phyloP scores from a whole-genome alignment of 768 basidiomycete species.

The Lentinula aciculospora region DNA sequence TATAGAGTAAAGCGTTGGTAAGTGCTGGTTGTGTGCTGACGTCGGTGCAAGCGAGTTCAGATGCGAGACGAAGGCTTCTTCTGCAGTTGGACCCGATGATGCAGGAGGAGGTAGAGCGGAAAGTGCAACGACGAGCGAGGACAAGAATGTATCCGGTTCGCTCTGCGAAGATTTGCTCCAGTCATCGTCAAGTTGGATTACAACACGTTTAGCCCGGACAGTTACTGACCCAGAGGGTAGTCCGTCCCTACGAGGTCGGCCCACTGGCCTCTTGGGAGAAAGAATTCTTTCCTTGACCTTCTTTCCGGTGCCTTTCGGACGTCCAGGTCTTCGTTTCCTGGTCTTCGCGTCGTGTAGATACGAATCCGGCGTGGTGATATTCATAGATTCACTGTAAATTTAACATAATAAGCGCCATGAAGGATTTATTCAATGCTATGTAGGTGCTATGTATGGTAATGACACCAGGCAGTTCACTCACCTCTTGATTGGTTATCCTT shows the following conservation, averaged over 20 bases:
- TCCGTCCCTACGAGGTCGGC: conserved; percentile 77
- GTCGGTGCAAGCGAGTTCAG: conserved; percentile 57
- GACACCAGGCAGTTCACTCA: background rate
- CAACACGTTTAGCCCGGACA: conserved; percentile 21
- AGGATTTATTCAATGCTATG: background rate
- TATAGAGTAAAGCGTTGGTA: conserved; percentile 70
- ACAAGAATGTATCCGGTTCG: conserved; percentile 53
- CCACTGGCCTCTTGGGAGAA: conserved; percentile 67
- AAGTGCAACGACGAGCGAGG: conserved; percentile 50
- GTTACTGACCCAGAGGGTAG: conserved; percentile 67
- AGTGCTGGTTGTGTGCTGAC: conserved; percentile 39
- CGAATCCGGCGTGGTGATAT: conserved; percentile 3
- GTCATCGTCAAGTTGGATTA: conserved; percentile 39
- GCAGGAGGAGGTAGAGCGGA: conserved; percentile 54
- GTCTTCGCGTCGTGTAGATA: background rate
- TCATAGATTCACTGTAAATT: background rate
- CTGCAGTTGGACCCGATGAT: conserved; percentile 56
- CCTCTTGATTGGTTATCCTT: background rate
- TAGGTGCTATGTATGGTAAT: background rate
- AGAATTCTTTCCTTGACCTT: conserved; percentile 40
- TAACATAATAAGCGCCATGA: background rate
- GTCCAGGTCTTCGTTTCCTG: conserved; percentile 62
- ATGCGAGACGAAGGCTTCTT: conserved; percentile 77
- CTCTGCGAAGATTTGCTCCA: conserved; percentile 58
- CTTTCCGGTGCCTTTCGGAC: conserved; percentile 78